phyloP scores from a whole-genome alignment of 1,284 basidiomycete genomes.

The Leccinum glutinopallens region DNA sequence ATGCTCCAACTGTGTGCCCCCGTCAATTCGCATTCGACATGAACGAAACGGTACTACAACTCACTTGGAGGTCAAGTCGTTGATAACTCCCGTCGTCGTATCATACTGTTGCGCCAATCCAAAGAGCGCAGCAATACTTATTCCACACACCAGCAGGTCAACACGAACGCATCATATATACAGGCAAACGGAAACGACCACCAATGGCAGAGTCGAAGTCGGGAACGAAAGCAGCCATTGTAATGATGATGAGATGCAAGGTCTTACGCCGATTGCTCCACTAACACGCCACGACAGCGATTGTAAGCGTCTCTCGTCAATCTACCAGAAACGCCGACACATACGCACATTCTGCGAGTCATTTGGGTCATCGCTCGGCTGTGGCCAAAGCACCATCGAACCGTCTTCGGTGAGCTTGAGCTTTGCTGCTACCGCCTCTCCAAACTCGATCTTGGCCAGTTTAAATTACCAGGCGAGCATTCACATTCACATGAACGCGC shows the following conservation, averaged over 20 bases:
- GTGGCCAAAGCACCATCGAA: conserved; percentile 56
- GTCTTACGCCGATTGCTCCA: conserved; percentile 48
- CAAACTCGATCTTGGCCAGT: conserved; percentile 55
- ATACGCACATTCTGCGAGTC: conserved; percentile 55
- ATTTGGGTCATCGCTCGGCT: conserved; percentile 53
- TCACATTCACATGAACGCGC: neutral
- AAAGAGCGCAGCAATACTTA: conserved; percentile 58
- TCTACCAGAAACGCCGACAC: neutral
- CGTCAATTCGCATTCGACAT: neutral
- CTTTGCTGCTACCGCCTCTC: conserved; percentile 44
- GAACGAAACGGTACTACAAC: conserved; percentile 3
- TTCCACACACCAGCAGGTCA: conserved; percentile 1
- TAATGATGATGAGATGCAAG: conserved; percentile 51
- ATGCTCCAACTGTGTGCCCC: conserved; percentile 51
- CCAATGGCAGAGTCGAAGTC: conserved; percentile 59
- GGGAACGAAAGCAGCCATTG: conserved; percentile 53
- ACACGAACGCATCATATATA: neutral
- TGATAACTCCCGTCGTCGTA: conserved; percentile 57
- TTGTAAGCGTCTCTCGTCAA: neutral
- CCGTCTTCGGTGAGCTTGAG: conserved; percentile 54
- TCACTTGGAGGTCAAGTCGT: conserved; percentile 57
- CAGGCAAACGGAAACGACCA: conserved; percentile 15
- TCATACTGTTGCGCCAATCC: conserved; percentile 49
- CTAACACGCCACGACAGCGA: conserved; percentile 28
- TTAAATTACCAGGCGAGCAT: conserved; percentile 33